Conservation (phyloP, 2,329 filamentous ascomycete genomes). For the Aspergillus alliaceus region DNA sequence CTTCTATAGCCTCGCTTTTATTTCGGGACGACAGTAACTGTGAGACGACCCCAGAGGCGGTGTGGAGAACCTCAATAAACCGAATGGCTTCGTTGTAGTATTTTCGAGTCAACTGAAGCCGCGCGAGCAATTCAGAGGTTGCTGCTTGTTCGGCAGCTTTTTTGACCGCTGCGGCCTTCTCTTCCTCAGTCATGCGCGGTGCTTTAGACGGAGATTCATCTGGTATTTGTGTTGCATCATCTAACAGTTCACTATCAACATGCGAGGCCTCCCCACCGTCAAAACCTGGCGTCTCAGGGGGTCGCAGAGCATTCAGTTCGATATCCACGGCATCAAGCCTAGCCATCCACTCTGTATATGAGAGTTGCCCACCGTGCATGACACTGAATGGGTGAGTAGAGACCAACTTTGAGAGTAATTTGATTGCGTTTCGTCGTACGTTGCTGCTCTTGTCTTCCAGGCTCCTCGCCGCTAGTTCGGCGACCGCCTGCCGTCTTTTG, state of each 20-base stretch:
- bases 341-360: slow-evolving; percentile 79
- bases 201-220: slow-evolving; percentile 65
- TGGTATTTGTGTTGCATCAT: slow-evolving; percentile 82
- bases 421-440: slow-evolving; percentile 91
- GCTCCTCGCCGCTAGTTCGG: slow-evolving; percentile 83
- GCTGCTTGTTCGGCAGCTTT: slow-evolving; percentile 85
- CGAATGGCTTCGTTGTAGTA: slow-evolving; percentile 92
- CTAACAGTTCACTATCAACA: slow-evolving; percentile 75
- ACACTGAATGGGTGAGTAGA: slow-evolving; percentile 93
- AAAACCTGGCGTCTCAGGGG: slow-evolving; percentile 70
- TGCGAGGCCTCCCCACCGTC: slow-evolving; percentile 67
- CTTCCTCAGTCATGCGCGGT: slow-evolving; percentile 72
- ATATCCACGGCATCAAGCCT: slow-evolving; percentile 79
- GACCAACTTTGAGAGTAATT: slow-evolving; percentile 81
- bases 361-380: slow-evolving; percentile 84
- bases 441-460: slow-evolving; percentile 98
- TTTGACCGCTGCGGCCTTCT: slow-evolving; percentile 69
- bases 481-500: slow-evolving; percentile 82
- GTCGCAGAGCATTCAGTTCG: slow-evolving; percentile 78
- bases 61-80: slow-evolving; percentile 89
- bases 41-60: slow-evolving; percentile 75
- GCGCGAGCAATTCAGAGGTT: slow-evolving; percentile 82
- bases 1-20: slow-evolving; percentile 97
- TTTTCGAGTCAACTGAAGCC: slow-evolving; percentile 80
- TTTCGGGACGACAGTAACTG: slow-evolving; percentile 92